Percentiles rank a stretch among this genome's conserved stretches.
These are phyloP conservation scores for Cyphellophora europaea DNA, from an alignment of 2,329 filamentous ascomycete species.

Conservation along the genomic window DNA sequence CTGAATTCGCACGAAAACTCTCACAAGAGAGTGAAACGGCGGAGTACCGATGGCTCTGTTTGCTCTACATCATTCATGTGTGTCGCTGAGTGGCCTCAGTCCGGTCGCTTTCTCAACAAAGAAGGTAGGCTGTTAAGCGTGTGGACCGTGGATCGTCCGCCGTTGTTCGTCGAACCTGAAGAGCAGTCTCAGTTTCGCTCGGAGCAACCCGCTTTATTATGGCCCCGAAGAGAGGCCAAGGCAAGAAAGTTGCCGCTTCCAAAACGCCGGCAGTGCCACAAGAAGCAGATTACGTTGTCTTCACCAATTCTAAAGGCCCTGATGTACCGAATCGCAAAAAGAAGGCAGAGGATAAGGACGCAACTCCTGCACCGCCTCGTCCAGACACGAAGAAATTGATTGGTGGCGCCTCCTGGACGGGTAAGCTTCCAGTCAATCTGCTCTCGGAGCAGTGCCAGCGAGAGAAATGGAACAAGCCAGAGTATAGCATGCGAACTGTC, in stretches of 20 bases:
- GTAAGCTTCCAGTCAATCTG: slow-evolving; percentile 88
- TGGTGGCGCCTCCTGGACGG: slow-evolving; percentile 92
- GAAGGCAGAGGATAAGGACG: slow-evolving; percentile 18
- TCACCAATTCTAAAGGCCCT: slow-evolving; percentile 15
- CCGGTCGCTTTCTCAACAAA: too few relatives aligned
- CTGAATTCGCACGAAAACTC: too few relatives aligned
- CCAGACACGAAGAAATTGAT: slow-evolving; percentile 67
- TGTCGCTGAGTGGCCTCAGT: too few relatives aligned
- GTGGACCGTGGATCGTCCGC: too few relatives aligned
- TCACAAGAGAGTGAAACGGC: too few relatives aligned
- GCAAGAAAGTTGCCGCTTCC: background rate
- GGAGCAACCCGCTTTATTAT: too few relatives aligned
- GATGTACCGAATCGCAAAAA: slow-evolving; percentile 7
- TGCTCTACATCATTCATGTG: too few relatives aligned
- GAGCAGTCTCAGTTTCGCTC: too few relatives aligned
- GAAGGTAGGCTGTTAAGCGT: too few relatives aligned
- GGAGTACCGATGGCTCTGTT: too few relatives aligned
- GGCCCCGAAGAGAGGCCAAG: slow-evolving; percentile 1
- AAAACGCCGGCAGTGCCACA: slow-evolving; percentile 2
- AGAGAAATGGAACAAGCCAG: slow-evolving; percentile 88
- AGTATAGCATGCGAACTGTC: slow-evolving; percentile 65
- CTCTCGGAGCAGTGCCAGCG: slow-evolving; percentile 92
- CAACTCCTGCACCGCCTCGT: slow-evolving; percentile 27
- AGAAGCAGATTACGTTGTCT: slow-evolving; percentile 23
- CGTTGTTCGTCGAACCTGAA: too few relatives aligned